These are phyloP conservation scores for Ceratocystis cacaofunesta DNA, from an alignment of 2,329 filamentous ascomycete species.

Conservation along the genomic window DNA sequence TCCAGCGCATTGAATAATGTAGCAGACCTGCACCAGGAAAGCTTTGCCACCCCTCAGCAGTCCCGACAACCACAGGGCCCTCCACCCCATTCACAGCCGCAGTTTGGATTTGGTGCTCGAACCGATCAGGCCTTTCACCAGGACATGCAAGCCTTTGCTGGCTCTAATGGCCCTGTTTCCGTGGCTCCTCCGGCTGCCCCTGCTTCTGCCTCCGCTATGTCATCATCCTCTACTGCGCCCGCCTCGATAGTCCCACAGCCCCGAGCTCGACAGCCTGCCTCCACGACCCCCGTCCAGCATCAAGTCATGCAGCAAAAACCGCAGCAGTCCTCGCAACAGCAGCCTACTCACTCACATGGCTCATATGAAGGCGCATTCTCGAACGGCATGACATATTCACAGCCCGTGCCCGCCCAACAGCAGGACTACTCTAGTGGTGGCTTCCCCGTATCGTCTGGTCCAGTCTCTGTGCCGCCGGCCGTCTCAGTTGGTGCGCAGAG, in stretches of 20 bases:
- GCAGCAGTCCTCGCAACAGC: background rate
- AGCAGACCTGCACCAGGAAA: constrained; percentile 8
- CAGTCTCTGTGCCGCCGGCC: background rate
- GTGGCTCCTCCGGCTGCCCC: background rate
- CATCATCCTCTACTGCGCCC: background rate
- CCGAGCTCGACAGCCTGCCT: background rate
- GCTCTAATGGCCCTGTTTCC: background rate
- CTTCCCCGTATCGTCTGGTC: constrained; percentile 5
- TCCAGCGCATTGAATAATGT: constrained; percentile 8
- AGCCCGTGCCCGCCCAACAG: background rate
- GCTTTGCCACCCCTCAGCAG: constrained; percentile 5
- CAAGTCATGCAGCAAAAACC: constrained; percentile 8
- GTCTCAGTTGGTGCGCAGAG: background rate
- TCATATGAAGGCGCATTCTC: background rate
- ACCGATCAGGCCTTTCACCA: background rate
- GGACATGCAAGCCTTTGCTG: constrained; percentile 6
- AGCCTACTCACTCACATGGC: background rate
- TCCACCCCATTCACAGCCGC: background rate
- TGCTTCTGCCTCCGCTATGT: background rate
- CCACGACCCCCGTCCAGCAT: constrained; percentile 7
- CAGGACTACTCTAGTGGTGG: background rate
- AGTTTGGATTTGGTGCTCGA: constrained; percentile 1
- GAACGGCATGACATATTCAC: constrained; percentile 1
- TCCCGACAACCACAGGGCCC: background rate
- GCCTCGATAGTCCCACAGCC: background rate